Evolutionary conservation across 2,329 filamentous ascomycete genomes (phyloP).

Genomic region (Colletotrichum abscissum): DNA sequence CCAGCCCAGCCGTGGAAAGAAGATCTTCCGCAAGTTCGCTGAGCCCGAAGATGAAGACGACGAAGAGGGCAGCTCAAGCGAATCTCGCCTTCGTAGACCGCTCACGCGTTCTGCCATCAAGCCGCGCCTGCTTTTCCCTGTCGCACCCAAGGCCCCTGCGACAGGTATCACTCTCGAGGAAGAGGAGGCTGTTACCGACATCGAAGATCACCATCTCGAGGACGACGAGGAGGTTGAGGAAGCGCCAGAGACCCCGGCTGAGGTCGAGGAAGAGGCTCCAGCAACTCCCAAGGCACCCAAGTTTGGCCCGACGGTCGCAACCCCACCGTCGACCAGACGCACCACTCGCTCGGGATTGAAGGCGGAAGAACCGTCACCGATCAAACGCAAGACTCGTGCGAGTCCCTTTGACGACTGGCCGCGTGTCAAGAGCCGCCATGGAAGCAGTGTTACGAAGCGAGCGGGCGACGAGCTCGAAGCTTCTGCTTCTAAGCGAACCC

Average conservation of each 20-base stretch:
- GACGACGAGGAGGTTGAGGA: conserved; percentile 48
- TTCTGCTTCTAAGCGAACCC: conserved; percentile 48
- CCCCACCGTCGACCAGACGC: conserved; percentile 72
- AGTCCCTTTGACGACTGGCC: conserved; percentile 77
- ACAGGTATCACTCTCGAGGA: conserved; percentile 55
- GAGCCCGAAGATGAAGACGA: conserved; percentile 51
- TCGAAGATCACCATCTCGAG: conserved; percentile 60
- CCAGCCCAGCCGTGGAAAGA: conserved; percentile 77
- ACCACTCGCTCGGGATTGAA: conserved; percentile 68
- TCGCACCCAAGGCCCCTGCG: conserved; percentile 42
- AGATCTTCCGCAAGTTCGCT: conserved; percentile 77
- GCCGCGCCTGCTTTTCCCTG: conserved; percentile 77
- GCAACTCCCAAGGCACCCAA: conserved; percentile 66
- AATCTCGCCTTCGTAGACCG: conserved; percentile 51
- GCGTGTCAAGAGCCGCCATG: conserved; percentile 67
- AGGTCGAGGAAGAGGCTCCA: conserved; percentile 10
- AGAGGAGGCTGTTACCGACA: conserved; percentile 70
- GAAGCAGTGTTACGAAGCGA: conserved; percentile 13
- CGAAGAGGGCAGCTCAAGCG: conserved; percentile 43
- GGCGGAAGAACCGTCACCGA: conserved; percentile 53
- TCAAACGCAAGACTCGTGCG: conserved; percentile 52
- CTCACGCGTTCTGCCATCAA: conserved; percentile 77
- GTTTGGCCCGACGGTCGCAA: conserved; percentile 62
- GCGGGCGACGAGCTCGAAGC: conserved; percentile 40
- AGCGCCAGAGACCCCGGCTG: conserved; percentile 45